phyloP scores from a whole-genome alignment of 2,329 filamentous ascomycete genomes.

The Alternaria sp. region DNA sequence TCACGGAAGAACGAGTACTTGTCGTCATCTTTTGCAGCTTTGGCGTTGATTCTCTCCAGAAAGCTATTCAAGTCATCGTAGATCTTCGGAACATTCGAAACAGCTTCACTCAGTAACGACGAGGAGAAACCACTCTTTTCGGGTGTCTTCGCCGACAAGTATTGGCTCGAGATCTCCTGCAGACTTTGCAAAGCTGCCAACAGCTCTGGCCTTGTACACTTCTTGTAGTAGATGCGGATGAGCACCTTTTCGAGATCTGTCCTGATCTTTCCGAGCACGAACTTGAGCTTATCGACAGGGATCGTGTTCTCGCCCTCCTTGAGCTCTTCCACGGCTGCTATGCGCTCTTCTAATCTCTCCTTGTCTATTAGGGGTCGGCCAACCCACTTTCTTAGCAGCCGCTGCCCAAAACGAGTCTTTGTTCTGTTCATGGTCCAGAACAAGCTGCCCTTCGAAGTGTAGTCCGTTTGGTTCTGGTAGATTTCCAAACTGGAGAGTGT shows the following conservation, averaged over 20 bases:
- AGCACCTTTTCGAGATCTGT: slow-evolving; percentile 90
- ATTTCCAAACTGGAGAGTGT: slow-evolving; percentile 93
- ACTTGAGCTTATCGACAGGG: slow-evolving; percentile 75
- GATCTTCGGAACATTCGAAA: slow-evolving; percentile 79
- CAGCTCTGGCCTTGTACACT: slow-evolving; percentile 88
- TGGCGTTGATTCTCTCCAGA: slow-evolving; percentile 82
- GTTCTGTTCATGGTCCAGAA: slow-evolving; percentile 97
- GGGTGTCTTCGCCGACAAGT: slow-evolving; percentile 68
- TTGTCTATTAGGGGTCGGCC: slow-evolving; percentile 86
- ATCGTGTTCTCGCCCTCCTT: slow-evolving; percentile 69
- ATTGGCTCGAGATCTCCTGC: slow-evolving; percentile 80
- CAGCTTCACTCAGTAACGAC: slow-evolving; percentile 69
- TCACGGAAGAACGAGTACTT: slow-evolving; percentile 95
- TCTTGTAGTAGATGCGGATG: slow-evolving; percentile 96
- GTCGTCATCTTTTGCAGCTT: slow-evolving; percentile 84
- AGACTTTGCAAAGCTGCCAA: slow-evolving; percentile 84
- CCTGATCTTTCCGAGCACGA: slow-evolving; percentile 72
- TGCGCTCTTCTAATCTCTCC: slow-evolving; percentile 74
- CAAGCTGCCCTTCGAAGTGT: slow-evolving; percentile 82
- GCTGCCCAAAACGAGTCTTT: slow-evolving; percentile 84
- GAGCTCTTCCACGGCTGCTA: slow-evolving; percentile 86
- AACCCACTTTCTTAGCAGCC: slow-evolving; percentile 92
- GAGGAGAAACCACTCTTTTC: slow-evolving; percentile 76
- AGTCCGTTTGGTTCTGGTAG: slow-evolving; percentile 92
- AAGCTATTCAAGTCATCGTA: slow-evolving; percentile 73